Conservation (phyloP, 164 flowering plant genomes). For the Sedum album region DNA sequence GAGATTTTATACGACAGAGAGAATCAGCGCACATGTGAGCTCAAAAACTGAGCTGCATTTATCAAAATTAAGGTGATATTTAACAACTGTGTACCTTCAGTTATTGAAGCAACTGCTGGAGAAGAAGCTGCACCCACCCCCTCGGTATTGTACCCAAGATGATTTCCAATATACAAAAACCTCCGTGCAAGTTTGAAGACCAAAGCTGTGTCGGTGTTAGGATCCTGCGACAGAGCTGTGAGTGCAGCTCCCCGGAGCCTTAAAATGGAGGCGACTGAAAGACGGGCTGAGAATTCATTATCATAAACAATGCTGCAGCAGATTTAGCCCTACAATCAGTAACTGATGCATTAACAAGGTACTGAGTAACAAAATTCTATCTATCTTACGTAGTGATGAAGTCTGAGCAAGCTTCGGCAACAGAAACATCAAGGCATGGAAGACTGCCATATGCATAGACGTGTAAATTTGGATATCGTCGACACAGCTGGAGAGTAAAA, state of each 20-base stretch:
- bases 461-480: conserved; percentile 52
- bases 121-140: conserved; percentile 18
- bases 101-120: conserved; percentile 10
- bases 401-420: conserved; percentile 68
- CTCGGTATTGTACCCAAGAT: conserved; percentile 14
- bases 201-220: conserved; percentile 42
- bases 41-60: neutral
- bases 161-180: conserved; percentile 33
- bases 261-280: conserved; percentile 63
- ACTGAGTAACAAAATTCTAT: neutral
- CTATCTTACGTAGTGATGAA: conserved; percentile 66
- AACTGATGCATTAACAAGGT: neutral
- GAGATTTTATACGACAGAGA: neutral
- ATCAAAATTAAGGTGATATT: conserved; percentile 9
- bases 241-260: conserved; percentile 77
- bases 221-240: conserved; percentile 50
- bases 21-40: neutral
- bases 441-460: conserved; percentile 74
- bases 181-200: conserved; percentile 50
- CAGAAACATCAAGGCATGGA: conserved; percentile 61
- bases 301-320: conserved; percentile 56
- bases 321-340: conserved; percentile 8
- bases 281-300: conserved; percentile 80
- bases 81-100: conserved; percentile 13
- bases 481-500: conserved; percentile 33